Evolutionary conservation across 768 basidiomycete genomes (phyloP).

Genomic region (Rhizopogon roseolus): DNA sequence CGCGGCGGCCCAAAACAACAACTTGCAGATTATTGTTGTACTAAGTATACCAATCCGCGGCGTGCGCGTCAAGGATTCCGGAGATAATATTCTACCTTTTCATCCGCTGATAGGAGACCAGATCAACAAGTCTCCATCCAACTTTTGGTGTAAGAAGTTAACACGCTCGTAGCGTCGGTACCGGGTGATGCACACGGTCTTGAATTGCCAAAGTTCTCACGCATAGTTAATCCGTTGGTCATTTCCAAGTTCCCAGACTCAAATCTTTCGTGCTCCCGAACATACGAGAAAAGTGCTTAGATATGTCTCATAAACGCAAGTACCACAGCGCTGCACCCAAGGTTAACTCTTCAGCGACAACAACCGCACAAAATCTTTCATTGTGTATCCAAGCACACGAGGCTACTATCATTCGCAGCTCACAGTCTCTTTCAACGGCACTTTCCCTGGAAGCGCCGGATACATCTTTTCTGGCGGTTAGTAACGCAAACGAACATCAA

Average conservation of each 20-base stretch:
- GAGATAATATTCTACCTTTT: neutral
- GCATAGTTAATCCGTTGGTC: neutral
- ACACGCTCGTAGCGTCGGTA: too few relatives aligned
- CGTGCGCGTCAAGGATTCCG: neutral
- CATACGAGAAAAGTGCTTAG: neutral
- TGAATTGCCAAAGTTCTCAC: neutral
- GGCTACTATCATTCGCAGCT: slow-evolving; percentile 61
- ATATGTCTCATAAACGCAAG: slow-evolving; percentile 4
- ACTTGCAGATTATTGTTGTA: neutral
- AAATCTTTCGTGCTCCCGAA: neutral
- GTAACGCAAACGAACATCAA: slow-evolving; percentile 2
- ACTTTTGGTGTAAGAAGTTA: neutral
- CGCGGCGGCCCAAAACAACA: neutral
- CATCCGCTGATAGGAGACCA: neutral
- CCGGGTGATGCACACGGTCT: too few relatives aligned
- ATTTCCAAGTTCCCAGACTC: neutral
- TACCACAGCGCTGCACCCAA: neutral
- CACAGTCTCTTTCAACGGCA: slow-evolving; percentile 35
- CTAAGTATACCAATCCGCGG: neutral
- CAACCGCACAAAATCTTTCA: slow-evolving; percentile 17
- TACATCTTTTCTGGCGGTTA: slow-evolving; percentile 2
- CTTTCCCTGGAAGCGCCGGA: slow-evolving; percentile 28
- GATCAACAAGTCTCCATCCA: neutral
- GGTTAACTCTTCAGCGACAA: neutral
- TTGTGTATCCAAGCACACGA: slow-evolving; percentile 71